These are phyloP conservation scores for Sclerotinia sclerotiorum DNA, from an alignment of 2,329 filamentous ascomycete genomes.

Conservation along the genomic window DNA sequence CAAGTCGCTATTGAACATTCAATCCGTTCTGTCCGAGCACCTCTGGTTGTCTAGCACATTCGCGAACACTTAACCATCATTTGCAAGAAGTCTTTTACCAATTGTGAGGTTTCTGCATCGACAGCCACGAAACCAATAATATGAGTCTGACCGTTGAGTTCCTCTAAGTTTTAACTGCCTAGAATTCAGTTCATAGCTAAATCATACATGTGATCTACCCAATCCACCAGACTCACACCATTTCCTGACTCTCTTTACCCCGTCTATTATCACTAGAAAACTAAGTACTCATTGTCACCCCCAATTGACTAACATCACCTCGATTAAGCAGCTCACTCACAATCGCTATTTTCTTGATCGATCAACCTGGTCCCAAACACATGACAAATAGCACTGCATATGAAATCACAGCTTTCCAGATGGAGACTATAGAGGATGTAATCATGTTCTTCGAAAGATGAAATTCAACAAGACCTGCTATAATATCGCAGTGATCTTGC, in stretches of 20 bases:
- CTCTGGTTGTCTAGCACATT: too few species aligned
- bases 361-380: not conserved
- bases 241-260: not conserved
- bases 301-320: not conserved
- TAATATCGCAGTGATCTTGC: too few species aligned
- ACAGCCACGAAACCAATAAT: too few species aligned
- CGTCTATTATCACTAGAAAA: too few species aligned
- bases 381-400: not conserved
- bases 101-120: too few species aligned
- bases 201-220: not conserved
- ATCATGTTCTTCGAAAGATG: not conserved
- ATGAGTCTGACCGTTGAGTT: too few species aligned
- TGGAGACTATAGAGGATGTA: not conserved
- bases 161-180: too few species aligned
- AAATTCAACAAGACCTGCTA: not conserved
- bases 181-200: not conserved
- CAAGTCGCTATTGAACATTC: too few species aligned
- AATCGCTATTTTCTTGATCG: not conserved
- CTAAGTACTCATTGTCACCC: accelerated
- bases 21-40: too few species aligned
- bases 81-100: too few species aligned
- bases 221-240: not conserved
- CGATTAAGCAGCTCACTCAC: not conserved
- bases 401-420: not conserved
- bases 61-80: too few species aligned